Conservation (phyloP, 2,329 filamentous ascomycete species). For the Drechslera avenae region DNA sequence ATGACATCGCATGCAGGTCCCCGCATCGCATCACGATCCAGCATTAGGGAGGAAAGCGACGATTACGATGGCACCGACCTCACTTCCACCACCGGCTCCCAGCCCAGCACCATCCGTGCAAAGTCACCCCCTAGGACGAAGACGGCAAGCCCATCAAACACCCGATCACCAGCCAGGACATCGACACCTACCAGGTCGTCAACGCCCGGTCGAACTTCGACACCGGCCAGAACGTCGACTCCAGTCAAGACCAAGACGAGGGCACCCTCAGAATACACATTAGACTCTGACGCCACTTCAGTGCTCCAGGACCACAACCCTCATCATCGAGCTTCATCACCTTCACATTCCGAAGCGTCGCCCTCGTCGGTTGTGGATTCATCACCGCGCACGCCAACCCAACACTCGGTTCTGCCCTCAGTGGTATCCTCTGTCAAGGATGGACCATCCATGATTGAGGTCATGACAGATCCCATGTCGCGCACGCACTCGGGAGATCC, state of each 20-base stretch:
- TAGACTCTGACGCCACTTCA: constrained; percentile 55
- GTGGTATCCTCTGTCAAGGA: constrained; percentile 40
- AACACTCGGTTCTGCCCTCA: constrained; percentile 46
- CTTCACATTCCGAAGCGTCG: constrained; percentile 46
- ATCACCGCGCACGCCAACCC: constrained; percentile 53
- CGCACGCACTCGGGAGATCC: constrained; percentile 43
- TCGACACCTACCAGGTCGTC: constrained; percentile 32
- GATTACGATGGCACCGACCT: constrained; percentile 48
- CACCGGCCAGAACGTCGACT: constrained; percentile 31
- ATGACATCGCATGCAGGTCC: constrained; percentile 45
- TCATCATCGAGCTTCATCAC: constrained; percentile 33
- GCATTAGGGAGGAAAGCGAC: constrained; percentile 48
- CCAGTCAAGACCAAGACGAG: constrained; percentile 37
- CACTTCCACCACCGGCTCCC: constrained; percentile 50
- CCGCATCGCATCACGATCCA: constrained; percentile 49
- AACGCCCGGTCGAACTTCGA: constrained; percentile 22
- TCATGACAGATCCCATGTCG: constrained; percentile 50
- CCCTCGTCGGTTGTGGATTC: constrained; percentile 52
- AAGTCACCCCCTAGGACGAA: constrained; percentile 36
- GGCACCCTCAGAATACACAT: constrained; percentile 49
- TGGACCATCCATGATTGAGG: constrained; percentile 50
- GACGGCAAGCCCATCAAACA: constrained; percentile 32
- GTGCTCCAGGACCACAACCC: constrained; percentile 49
- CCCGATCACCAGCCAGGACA: constrained; percentile 29
- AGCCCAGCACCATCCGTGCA: constrained; percentile 47